These are phyloP conservation scores for Thraustotheca clavata DNA, from an alignment of 352 stramenopile species.

Conservation along the genomic window DNA sequence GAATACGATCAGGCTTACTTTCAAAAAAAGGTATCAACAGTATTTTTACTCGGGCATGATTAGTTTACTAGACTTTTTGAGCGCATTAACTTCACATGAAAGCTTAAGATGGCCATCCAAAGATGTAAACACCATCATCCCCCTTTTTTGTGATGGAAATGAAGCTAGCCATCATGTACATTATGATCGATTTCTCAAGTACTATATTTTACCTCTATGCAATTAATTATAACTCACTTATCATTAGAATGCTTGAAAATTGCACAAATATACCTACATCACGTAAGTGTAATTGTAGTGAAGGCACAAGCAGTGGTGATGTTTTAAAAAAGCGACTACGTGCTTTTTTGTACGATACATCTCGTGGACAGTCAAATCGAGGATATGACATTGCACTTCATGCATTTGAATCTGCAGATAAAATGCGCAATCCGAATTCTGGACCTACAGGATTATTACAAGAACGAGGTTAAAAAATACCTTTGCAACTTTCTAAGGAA, in stretches of 20 bases:
- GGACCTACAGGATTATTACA: not conserved
- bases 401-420: conserved; percentile 16
- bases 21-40: conserved; percentile 15
- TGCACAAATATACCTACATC: not conserved
- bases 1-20: not conserved
- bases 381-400: conserved; percentile 13
- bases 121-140: not conserved
- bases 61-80: conserved; percentile 2
- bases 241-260: conserved; percentile 1
- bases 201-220: not conserved
- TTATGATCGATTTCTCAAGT: conserved; percentile 8
- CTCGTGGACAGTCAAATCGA: not conserved
- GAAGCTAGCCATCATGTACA: conserved; percentile 1
- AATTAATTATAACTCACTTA: not conserved
- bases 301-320: not conserved
- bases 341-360: conserved; percentile 3
- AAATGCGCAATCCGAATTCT: not conserved
- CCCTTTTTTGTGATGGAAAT: not conserved
- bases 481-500: not conserved
- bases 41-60: not conserved
- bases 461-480: not conserved
- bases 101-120: conserved; percentile 1
- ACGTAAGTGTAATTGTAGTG: not conserved
- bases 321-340: not conserved
- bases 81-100: not conserved